Percentiles rank a stretch among this genome's conserved stretches.
These are phyloP conservation scores for Vicia sativa DNA, from an alignment of 306 rosid genomes.

Conservation along the genomic window DNA sequence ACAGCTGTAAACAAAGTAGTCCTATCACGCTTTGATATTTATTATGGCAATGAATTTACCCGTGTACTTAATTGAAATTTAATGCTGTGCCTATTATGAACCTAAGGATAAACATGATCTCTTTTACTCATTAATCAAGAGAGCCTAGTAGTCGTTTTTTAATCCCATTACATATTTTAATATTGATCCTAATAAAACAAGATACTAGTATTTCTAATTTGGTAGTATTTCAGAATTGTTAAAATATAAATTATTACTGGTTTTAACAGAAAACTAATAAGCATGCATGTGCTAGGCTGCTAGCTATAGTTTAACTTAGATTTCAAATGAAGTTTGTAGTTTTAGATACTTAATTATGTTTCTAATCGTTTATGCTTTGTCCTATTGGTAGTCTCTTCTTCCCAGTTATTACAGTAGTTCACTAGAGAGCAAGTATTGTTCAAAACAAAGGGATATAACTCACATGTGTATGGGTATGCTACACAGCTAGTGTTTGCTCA, in stretches of 20 bases:
- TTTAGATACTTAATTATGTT: not conserved
- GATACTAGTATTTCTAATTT: not conserved
- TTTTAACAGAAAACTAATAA: not conserved
- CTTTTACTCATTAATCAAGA: too few relatives aligned
- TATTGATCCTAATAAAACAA: not conserved
- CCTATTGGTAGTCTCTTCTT: constrained; percentile 38
- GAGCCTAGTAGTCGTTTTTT: not conserved
- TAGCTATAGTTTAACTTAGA: constrained; percentile 1
- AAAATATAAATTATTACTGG: not conserved
- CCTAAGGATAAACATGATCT: too few relatives aligned
- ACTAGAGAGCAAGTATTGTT: constrained; percentile 21
- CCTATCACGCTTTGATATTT: constrained; percentile 11
- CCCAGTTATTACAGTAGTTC: too few relatives aligned
- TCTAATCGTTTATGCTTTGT: constrained; percentile 35
- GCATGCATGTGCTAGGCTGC: constrained; percentile 22
- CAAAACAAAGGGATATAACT: not conserved
- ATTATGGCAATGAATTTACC: constrained; percentile 11
- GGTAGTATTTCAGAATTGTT: not conserved
- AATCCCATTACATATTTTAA: not conserved
- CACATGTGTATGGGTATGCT: too few relatives aligned
- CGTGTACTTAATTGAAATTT: too few relatives aligned
- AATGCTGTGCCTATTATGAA: too few relatives aligned
- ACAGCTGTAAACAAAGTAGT: constrained; percentile 31
- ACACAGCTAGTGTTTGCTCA: too few relatives aligned
- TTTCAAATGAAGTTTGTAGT: not conserved